Evolutionary conservation across 129 eudicot species (phyloP).

Genomic region (Cynara cardunculus): DNA sequence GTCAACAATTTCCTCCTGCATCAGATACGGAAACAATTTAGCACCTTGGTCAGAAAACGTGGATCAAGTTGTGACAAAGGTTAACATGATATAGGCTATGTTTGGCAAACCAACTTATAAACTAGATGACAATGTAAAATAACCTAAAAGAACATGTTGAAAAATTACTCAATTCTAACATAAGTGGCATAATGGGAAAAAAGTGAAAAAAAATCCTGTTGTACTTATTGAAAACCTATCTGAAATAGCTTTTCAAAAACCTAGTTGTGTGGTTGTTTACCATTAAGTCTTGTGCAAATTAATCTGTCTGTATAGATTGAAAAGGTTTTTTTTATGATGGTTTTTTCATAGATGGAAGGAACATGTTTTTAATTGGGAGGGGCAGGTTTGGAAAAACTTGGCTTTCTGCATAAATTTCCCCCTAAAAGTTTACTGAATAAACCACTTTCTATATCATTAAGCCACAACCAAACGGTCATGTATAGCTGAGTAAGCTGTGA

Average conservation of each 20-base stretch:
- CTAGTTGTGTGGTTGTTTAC: no score
- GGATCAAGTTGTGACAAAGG: background rate
- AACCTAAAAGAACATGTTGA: background rate
- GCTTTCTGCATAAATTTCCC: no score
- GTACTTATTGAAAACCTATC: background rate
- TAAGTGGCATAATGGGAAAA: background rate
- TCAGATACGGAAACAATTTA: constrained; percentile 4
- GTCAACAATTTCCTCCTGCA: constrained; percentile 98
- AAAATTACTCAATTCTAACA: background rate
- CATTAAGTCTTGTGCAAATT: no score
- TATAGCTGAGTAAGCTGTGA: no score
- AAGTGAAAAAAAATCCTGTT: background rate
- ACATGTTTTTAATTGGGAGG: no score
- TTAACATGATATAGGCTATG: background rate
- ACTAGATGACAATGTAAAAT: background rate
- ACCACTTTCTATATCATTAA: no score
- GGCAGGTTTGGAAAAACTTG: no score
- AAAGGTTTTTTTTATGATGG: no score
- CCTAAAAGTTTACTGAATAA: no score
- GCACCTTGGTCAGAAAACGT: background rate
- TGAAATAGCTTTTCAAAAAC: background rate
- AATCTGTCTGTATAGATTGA: no score
- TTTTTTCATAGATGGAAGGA: no score
- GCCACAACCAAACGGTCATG: no score
- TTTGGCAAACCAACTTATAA: background rate